Percentiles rank a stretch among this genome's conserved stretches.
These are phyloP conservation scores for Rubia tinctorum DNA, from an alignment of 305 asterid genomes.

Conservation along the genomic window DNA sequence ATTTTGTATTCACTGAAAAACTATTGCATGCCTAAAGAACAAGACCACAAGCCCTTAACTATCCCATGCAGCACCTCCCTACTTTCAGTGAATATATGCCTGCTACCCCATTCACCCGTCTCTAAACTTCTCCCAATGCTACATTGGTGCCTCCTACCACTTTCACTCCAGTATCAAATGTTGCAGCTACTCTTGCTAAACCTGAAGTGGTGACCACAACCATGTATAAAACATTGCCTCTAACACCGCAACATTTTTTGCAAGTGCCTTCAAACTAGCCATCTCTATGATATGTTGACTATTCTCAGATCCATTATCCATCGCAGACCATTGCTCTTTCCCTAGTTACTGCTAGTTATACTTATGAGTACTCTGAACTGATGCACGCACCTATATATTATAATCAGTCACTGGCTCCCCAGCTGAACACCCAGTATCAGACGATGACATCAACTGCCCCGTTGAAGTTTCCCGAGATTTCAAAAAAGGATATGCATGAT, in stretches of 20 bases:
- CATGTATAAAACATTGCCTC: slow-evolving; percentile 25
- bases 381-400: slow-evolving; percentile 50
- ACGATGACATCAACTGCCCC: slow-evolving; percentile 52
- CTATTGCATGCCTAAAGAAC: slow-evolving; percentile 8
- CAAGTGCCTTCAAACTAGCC: slow-evolving; percentile 47
- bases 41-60: slow-evolving; percentile 53
- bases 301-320: slow-evolving; percentile 40
- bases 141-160: slow-evolving; percentile 19
- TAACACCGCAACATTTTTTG: slow-evolving; percentile 36
- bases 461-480: slow-evolving; percentile 37
- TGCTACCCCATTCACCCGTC: slow-evolving; percentile 25
- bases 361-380: slow-evolving; percentile 46
- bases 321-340: slow-evolving; percentile 45
- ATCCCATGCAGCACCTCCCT: slow-evolving; percentile 35
- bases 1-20: too few species aligned
- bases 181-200: slow-evolving; percentile 23
- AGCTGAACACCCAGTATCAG: slow-evolving; percentile 46
- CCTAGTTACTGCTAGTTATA: slow-evolving; percentile 25
- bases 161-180: slow-evolving; percentile 46
- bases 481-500: background rate
- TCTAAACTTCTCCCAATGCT: slow-evolving; percentile 26
- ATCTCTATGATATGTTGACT: slow-evolving; percentile 39
- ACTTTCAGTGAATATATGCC: slow-evolving; percentile 27
- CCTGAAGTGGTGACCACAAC: slow-evolving; percentile 27
- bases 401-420: slow-evolving; percentile 35